phyloP scores from a whole-genome alignment of 495 filamentous ascomycete genomes.

The Podospora australis region DNA sequence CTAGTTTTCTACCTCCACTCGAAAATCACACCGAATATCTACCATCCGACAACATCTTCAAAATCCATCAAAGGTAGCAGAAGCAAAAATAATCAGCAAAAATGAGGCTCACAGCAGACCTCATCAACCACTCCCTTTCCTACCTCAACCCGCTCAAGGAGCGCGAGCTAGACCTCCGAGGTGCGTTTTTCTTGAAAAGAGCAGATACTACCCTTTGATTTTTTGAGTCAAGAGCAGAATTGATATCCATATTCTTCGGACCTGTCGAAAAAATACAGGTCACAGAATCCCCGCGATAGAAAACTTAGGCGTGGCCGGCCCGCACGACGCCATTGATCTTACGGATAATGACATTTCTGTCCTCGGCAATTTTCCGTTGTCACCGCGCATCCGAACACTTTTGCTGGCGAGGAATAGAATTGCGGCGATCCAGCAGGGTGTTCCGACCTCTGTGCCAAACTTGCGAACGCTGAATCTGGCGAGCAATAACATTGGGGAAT shows the following conservation, averaged over 20 bases:
- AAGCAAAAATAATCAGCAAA: conserved; percentile 10
- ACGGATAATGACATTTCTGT: conserved; percentile 94
- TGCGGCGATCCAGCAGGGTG: conserved; percentile 64
- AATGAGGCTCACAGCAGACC: conserved; percentile 93
- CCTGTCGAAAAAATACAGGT: conserved; percentile 49
- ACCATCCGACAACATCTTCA: neutral
- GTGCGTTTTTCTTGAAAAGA: conserved; percentile 89
- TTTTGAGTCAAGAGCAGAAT: conserved; percentile 3
- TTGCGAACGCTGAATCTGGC: conserved; percentile 73
- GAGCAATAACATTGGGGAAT: conserved; percentile 65
- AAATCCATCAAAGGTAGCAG: neutral
- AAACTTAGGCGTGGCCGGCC: conserved; percentile 90
- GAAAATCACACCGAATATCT: neutral
- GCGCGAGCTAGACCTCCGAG: conserved; percentile 98
- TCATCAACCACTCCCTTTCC: conserved; percentile 83
- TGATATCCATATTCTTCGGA: conserved; percentile 48
- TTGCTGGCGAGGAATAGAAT: conserved; percentile 87
- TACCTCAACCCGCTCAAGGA: conserved; percentile 98
- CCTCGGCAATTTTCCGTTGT: conserved; percentile 90
- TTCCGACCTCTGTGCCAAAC: conserved; percentile 69
- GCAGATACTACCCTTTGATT: conserved; percentile 83
- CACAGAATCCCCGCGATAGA: conserved; percentile 97
- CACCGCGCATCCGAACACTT: conserved; percentile 76
- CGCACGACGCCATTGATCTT: conserved; percentile 92
- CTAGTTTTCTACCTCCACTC: neutral